Percentiles rank a stretch among this genome's conserved stretches.
Evolutionary conservation across 2,329 filamentous ascomycete genomes (phyloP).

Genomic region (Moelleriella libera): DNA sequence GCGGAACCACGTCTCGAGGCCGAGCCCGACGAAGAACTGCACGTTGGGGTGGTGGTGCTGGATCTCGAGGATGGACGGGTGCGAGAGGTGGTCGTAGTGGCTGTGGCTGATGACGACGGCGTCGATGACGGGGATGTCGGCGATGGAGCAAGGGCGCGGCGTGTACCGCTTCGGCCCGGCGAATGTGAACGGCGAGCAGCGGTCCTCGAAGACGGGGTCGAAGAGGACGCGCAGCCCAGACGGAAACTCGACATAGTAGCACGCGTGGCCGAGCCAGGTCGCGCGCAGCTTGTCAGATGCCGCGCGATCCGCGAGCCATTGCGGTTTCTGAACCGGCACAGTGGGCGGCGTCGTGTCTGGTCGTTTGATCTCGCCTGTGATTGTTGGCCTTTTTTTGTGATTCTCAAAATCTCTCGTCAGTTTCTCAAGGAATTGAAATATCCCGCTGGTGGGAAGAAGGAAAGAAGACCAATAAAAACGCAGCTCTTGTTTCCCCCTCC

Average conservation of each 20-base stretch:
- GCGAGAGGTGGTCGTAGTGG: conserved; percentile 86
- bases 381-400: conserved; percentile 15
- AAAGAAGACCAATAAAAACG: no score
- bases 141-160: conserved; percentile 57
- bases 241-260: conserved; percentile 85
- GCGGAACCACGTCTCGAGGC: conserved; percentile 72
- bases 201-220: conserved; percentile 70
- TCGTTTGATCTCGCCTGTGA: conserved; percentile 22
- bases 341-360: conserved; percentile 53
- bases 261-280: conserved; percentile 92
- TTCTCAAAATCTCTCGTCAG: not conserved
- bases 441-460: no score
- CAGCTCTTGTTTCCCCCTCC: no score
- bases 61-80: conserved; percentile 59
- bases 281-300: conserved; percentile 48
- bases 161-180: conserved; percentile 68
- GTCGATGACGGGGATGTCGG: conserved; percentile 65
- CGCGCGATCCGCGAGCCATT: conserved; percentile 48
- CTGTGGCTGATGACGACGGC: conserved; percentile 74
- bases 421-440: no score
- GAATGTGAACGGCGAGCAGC: conserved; percentile 64
- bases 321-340: conserved; percentile 51
- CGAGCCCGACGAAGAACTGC: conserved; percentile 79
- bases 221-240: conserved; percentile 77
- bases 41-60: conserved; percentile 57